Conservation (phyloP, 2,329 filamentous ascomycete species). For the Colletotrichum navitas region DNA sequence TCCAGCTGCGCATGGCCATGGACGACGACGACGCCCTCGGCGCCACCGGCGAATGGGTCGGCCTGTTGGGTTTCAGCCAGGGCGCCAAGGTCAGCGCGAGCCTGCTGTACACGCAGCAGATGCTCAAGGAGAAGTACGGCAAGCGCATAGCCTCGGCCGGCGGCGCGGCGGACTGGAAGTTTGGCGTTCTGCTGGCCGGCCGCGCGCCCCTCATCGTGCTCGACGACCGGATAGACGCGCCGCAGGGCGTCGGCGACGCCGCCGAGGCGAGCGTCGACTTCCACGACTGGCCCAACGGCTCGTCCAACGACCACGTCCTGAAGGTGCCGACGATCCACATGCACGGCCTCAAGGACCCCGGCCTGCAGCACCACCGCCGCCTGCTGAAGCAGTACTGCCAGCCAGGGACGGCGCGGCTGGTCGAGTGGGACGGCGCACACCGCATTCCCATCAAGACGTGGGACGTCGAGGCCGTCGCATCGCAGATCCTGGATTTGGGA, state of each 20-base stretch:
- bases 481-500: slow-evolving; percentile 65
- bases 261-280: slow-evolving; percentile 53
- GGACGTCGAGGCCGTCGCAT: slow-evolving; percentile 71
- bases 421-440: slow-evolving; percentile 83
- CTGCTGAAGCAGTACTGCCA: slow-evolving; percentile 72
- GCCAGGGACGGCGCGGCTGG: slow-evolving; percentile 62
- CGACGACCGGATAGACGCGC: slow-evolving; percentile 50
- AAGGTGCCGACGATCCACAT: slow-evolving; percentile 75
- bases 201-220: slow-evolving; percentile 70
- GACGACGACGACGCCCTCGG: slow-evolving; percentile 61
- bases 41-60: slow-evolving; percentile 71
- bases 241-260: slow-evolving; percentile 44
- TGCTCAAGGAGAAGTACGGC: slow-evolving; percentile 55
- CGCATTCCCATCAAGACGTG: slow-evolving; percentile 75
- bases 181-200: slow-evolving; percentile 73
- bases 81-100: slow-evolving; percentile 73
- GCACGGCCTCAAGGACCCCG: slow-evolving; percentile 72
- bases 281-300: slow-evolving; percentile 58
- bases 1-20: slow-evolving; percentile 61
- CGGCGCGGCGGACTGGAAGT: slow-evolving; percentile 62
- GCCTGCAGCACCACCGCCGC: slow-evolving; percentile 69
- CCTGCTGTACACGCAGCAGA: slow-evolving; percentile 73
- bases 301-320: slow-evolving; percentile 60
- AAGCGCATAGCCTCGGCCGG: slow-evolving; percentile 44
- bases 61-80: slow-evolving; percentile 74